Base-by-base conservation (phyloP, 208 protist species). In the Crithidia brevicula region DNA sequence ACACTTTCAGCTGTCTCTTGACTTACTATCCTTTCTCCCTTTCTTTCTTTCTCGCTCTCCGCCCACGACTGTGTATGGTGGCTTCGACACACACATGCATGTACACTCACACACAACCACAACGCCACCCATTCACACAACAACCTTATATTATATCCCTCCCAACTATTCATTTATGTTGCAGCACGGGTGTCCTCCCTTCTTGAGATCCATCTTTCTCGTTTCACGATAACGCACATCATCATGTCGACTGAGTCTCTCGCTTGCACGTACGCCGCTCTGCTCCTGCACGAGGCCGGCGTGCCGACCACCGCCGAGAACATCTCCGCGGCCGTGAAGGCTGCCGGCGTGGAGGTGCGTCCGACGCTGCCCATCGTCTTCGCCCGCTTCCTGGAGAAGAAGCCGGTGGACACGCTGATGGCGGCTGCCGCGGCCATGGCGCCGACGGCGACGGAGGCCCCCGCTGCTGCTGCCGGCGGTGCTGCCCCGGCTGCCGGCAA, bases 351-450 rank as follows among this genome's bases (percentile, higher is more conserved):
- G 22, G 34, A 67, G 53, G 86, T 95, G 51, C 79, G 83, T 69
- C 65, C 81, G 61, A 93, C 86, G 25, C 80, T 92, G 62, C 85
- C 86, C 72, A 92, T 91, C 72, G 49, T 94, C 77, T 94, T 94
- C 63, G 59, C 84, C 25, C 84, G 87, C 72, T 93, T 91, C 78
- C 81, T 94, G 49, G 74, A 94, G 81, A 91, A 86, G 77, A 86
- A 93, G 79, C 73, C 80, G 13, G 72, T 96, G 36, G 88, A 88
- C 46, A 50, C 63, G 31, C 84, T 96, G 30, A 73, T 92, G 45
- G 74, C 78, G 33, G 82, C 84, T 6, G 86, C 82, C 38, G 68
- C 80, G 11, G 67, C 85, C 23, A 62, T 72, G 15, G 78, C 83
- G 31, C 82, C 79, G 54, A 42, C 79, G 47, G 77, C 78, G 15